Evolutionary conservation across 257 asterid species (phyloP).

Genomic region (Solanum pinnatisectum): DNA sequence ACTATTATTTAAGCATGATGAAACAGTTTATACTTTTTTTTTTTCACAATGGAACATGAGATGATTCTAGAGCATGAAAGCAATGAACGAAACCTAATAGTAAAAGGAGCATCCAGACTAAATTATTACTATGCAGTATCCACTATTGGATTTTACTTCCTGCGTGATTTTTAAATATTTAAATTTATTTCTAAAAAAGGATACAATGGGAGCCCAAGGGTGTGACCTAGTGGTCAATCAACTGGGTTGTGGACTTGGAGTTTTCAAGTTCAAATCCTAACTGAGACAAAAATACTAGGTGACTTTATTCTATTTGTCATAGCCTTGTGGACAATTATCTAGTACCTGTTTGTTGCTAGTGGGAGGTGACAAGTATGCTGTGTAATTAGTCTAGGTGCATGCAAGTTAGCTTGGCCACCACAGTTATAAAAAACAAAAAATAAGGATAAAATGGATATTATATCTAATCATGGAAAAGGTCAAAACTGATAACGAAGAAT

Average conservation of each 20-base stretch:
- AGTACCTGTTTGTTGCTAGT: background rate
- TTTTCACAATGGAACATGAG: background rate
- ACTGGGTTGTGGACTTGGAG: background rate
- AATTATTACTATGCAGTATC: background rate
- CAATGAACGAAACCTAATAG: background rate
- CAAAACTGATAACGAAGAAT: background rate
- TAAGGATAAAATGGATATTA: background rate
- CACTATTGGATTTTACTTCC: background rate
- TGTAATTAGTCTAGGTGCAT: background rate
- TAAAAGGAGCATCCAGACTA: background rate
- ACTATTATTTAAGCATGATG: background rate
- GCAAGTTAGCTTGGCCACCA: background rate
- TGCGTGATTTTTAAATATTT: background rate
- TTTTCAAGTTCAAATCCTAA: background rate
- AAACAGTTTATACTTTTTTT: background rate
- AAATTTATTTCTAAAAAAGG: background rate
- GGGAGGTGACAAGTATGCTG: background rate
- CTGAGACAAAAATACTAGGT: background rate
- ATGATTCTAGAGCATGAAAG: background rate
- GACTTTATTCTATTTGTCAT: background rate
- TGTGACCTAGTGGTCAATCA: background rate
- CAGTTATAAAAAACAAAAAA: background rate
- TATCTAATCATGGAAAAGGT: background rate
- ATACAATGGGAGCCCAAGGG: background rate
- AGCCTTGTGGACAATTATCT: background rate